Evolutionary conservation across 805 yeast species (phyloP).

Genomic region (Myxozyma udenii): DNA sequence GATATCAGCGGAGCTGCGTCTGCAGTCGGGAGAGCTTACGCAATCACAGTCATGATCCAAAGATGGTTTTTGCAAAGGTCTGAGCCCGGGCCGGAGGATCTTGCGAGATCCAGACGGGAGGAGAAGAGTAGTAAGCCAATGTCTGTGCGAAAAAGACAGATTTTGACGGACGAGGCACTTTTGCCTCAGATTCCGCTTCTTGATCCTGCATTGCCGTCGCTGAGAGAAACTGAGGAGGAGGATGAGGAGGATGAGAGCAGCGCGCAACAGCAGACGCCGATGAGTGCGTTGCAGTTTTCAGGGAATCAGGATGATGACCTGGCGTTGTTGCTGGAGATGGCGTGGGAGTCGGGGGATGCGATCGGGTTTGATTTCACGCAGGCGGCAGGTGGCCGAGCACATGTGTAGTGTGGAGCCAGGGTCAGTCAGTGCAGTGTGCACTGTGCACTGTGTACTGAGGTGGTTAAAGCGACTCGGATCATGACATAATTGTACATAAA

Average conservation of each 20-base stretch:
- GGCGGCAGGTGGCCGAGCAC: no score
- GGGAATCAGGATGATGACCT: conserved; percentile 9
- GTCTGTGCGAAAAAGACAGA: conserved; percentile 1
- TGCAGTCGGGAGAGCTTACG: conserved; percentile 1
- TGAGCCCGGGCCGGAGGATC: background rate
- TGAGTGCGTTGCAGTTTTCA: conserved; percentile 5
- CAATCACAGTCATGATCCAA: background rate
- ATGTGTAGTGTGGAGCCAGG: no score
- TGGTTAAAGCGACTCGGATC: no score
- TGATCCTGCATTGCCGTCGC: conserved; percentile 7
- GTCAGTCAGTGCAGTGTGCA: no score
- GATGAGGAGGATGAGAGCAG: background rate
- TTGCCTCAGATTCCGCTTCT: conserved; percentile 11
- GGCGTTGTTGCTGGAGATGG: conserved; percentile 4
- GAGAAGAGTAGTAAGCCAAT: background rate
- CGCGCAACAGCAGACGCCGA: background rate
- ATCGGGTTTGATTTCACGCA: background rate
- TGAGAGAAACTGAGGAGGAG: conserved; percentile 3
- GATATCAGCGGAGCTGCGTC: background rate
- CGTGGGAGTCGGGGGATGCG: background rate
- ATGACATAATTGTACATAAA: no score
- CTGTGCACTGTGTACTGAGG: no score
- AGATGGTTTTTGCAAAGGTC: conserved; percentile 1
- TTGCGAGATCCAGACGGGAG: no score
- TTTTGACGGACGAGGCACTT: conserved; percentile 5